Base-by-base conservation (phyloP, 176 grass and related monocot species). In the Alloteropsis semialata region DNA sequence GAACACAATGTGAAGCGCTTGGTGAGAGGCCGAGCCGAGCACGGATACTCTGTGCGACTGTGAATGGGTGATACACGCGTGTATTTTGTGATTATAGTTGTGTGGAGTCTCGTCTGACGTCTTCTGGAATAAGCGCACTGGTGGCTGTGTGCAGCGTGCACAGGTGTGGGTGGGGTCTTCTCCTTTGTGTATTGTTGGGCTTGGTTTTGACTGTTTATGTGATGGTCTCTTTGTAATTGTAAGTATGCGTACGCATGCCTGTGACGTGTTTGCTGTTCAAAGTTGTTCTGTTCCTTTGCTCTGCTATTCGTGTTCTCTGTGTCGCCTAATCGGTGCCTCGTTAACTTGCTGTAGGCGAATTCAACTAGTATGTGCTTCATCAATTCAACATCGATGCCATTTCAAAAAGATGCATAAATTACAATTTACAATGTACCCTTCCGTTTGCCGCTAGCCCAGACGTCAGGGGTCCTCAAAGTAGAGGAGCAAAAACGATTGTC, bases 51-150 rank as follows among this genome's bases (percentile, higher is more conserved):
- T 17, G 14, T 38, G 6, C 55, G 33, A 16, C 7, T 34, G 44
- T 16, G 3, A 16, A 8, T 10, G 3, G 18, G 43, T n/a, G 29
- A n/a, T 59, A 41, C 15, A 81, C 32, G 17, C 38, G 77, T 69
- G 78, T 29, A 6, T 8, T 5, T 22, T 38, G 19, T 34, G 16
- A 1, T 12, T 55, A 74, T 55, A 74, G 28, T 36, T 10, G 2
- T 3, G 41, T 64, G 41, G 27, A 21, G 59, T 0, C 3, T 13
- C 55, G 55, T 58, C 55, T 58, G 45, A 16, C 32, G 29, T 27
- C 21, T 30, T 27, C 21, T 30, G 48, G 33, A 81, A 81, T 81
- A 81, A 69, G 64, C 17, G 48, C 51, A 55, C 64, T 21, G 78
- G 34, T 42, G 78, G 34, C 30, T 12, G 76, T 13, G 34, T 28